These are phyloP conservation scores for Rhodocollybia butyracea DNA, from an alignment of 768 basidiomycete species.

Conservation along the genomic window DNA sequence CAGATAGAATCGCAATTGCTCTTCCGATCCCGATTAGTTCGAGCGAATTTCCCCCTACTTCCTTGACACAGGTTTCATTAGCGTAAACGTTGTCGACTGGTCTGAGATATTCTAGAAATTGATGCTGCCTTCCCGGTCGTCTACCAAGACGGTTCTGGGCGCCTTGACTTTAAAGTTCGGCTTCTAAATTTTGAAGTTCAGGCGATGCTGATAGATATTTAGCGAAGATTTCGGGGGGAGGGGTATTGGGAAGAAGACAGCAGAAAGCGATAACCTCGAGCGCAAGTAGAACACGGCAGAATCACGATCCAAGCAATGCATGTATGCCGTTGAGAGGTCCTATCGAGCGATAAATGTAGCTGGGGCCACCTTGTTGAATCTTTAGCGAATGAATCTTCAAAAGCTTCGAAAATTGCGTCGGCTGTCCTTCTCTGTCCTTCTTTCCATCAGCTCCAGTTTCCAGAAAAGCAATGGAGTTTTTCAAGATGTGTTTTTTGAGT, in stretches of 20 bases:
- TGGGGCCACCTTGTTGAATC: no score
- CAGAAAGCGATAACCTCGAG: no score
- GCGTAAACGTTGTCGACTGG: background rate
- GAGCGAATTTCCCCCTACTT: background rate
- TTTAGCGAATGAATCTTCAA: no score
- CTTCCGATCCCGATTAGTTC: conserved; percentile 3
- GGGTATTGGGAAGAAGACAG: background rate
- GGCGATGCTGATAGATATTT: background rate
- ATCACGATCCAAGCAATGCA: no score
- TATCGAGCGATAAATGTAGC: no score
- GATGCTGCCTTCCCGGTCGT: background rate
- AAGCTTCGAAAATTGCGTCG: no score
- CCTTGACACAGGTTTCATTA: background rate
- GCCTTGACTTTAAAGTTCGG: background rate
- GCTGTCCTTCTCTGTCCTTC: no score
- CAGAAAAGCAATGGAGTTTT: no score
- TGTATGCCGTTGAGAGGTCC: no score
- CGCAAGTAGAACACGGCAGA: no score
- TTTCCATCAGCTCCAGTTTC: no score
- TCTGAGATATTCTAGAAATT: background rate
- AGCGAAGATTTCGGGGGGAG: background rate
- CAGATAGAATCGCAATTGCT: conserved; percentile 13
- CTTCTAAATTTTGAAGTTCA: background rate
- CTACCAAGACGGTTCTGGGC: background rate
- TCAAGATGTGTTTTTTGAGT: no score